phyloP scores from a whole-genome alignment of 2,329 filamentous ascomycete genomes.

The Diatrype stigma region DNA sequence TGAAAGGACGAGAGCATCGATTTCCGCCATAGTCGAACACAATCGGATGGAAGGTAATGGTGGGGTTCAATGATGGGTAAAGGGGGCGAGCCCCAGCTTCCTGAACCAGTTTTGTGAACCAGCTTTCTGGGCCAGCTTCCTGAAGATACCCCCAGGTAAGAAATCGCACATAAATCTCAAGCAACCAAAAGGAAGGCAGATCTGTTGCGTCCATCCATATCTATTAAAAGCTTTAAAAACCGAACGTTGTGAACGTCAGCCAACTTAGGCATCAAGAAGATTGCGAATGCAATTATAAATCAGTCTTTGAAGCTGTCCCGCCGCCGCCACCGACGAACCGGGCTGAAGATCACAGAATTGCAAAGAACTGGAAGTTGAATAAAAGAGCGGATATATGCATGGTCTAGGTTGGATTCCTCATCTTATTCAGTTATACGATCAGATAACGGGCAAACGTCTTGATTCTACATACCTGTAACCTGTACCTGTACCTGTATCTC shows the following conservation, averaged over 20 bases:
- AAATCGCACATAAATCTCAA: not conserved
- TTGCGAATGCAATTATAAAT: not conserved
- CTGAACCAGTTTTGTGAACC: too few relatives aligned
- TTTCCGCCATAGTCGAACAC: constrained; percentile 32
- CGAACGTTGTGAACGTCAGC: not conserved
- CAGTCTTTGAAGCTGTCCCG: not conserved
- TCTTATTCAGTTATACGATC: too few relatives aligned
- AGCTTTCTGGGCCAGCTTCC: too few relatives aligned
- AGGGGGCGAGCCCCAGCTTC: not conserved
- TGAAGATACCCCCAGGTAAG: too few relatives aligned
- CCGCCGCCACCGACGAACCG: not conserved
- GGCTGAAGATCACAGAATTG: too few relatives aligned
- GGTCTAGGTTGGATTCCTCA: too few relatives aligned
- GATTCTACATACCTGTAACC: too few relatives aligned
- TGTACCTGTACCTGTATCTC: too few relatives aligned
- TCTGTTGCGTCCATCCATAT: not conserved
- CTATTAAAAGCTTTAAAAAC: not conserved
- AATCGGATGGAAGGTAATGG: not conserved
- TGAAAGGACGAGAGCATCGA: constrained; percentile 42
- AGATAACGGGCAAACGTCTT: too few relatives aligned
- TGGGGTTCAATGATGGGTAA: not conserved
- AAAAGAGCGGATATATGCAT: too few relatives aligned
- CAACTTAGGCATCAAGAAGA: not conserved
- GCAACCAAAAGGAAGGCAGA: not conserved
- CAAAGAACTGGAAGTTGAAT: too few relatives aligned